Conservation (phyloP, 768 basidiomycete genomes). For the Psilocybe tampanensis region DNA sequence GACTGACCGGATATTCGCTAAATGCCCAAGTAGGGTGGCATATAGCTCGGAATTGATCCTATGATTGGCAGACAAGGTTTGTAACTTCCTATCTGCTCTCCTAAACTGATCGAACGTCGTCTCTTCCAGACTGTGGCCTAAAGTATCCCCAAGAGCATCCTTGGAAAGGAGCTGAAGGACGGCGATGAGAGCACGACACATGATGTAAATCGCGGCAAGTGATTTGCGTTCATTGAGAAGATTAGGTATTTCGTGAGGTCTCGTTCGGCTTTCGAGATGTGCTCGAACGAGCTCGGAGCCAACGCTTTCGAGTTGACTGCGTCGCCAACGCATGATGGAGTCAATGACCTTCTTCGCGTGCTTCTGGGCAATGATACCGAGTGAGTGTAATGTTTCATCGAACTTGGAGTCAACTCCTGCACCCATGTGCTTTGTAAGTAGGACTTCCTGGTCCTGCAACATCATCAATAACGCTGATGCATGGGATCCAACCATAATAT, state of each 20-base stretch:
- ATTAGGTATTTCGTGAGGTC: slow-evolving; percentile 48
- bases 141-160: slow-evolving; percentile 74
- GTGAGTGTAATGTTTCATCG: slow-evolving; percentile 81
- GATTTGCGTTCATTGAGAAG: slow-evolving; percentile 72
- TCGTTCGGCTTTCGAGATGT: slow-evolving; percentile 42
- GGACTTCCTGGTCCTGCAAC: slow-evolving; percentile 66
- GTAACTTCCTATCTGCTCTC: slow-evolving; percentile 66
- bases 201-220: slow-evolving; percentile 86
- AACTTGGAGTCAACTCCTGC: slow-evolving; percentile 75
- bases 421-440: slow-evolving; percentile 70
- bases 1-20: slow-evolving; percentile 80
- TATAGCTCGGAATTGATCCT: slow-evolving; percentile 81
- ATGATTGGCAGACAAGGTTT: slow-evolving; percentile 73
- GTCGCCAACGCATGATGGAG: slow-evolving; percentile 85
- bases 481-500: not conserved
- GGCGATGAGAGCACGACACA: slow-evolving; percentile 84
- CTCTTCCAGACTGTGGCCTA: slow-evolving; percentile 84
- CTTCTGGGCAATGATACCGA: slow-evolving; percentile 85
- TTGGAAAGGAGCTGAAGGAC: slow-evolving; percentile 73
- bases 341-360: slow-evolving; percentile 85
- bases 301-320: slow-evolving; percentile 69
- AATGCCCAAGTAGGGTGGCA: slow-evolving; percentile 80
- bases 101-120: slow-evolving; percentile 86
- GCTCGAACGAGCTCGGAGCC: slow-evolving; percentile 50
- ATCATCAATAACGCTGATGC: not conserved